Evolutionary conservation across 164 flowering plant species (phyloP), one percentile per base, ranked within the genome.

Genomic region (Vitis rupestris): DNA sequence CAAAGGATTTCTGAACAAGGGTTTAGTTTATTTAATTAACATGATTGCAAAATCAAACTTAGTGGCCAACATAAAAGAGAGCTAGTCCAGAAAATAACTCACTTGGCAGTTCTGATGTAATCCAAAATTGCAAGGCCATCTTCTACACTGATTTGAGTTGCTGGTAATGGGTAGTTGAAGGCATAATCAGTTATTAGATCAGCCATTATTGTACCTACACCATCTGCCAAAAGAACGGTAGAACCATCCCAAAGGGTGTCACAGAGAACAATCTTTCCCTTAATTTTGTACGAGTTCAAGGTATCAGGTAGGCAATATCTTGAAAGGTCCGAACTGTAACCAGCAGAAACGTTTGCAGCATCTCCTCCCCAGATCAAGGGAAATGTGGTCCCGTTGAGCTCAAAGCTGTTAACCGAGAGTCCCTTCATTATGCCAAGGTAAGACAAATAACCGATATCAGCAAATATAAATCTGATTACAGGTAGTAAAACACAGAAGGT

Each of bases 321-420:
- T 37, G 86, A 53, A 15, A 65, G 8, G 0, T 69, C 70, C 0
- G 70, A 2, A 9, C 54, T 44, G 8, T 67, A n/a, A 9, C 86
- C 85, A 0, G 69, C 72, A 0, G 88, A 78, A 17, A 51, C 68
- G 63, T 83, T 85, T 3, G 76, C 78, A 8, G 82, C 86, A 68
- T 73, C 82, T 69, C 85, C 86, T 47, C 81, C 85, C 74, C 79
- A 82, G 10, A 85, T 72, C 68, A 83, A 62, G 1, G 88, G 82
- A 66, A 52, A 74, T 10, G 78, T 15, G 4, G 68, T 71, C 10
- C 83, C 85, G 56, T 74, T 71, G 16, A 83, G 80, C 0, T 70
- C 72, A 49, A 85, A 83, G 57, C 48, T 54, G 56, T 85, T 85
- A 50, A 84, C 70, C 10, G 81, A 61, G 23, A 76, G 54, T 10